A percentile compares a stretch with the other conserved stretches of the same genome.
Conservation (phyloP, 352 stramenopile species). For the Phytophthora brassicae region DNA sequence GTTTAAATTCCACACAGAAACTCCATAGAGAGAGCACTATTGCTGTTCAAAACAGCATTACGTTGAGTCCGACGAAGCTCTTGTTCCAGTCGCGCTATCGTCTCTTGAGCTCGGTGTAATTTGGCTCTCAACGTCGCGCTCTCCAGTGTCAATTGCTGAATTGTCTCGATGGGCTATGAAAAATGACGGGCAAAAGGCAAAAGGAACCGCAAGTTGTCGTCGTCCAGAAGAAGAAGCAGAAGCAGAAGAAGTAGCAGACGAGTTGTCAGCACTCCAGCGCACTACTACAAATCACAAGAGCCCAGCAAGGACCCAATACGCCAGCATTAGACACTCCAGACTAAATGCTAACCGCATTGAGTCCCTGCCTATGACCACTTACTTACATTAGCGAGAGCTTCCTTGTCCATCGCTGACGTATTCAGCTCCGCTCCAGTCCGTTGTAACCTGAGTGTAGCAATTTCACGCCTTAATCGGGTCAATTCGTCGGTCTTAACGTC, state of each 20-base stretch:
- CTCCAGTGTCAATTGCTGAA: constrained; percentile 53
- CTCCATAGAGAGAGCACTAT: constrained; percentile 44
- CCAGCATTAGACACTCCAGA: constrained; percentile 31
- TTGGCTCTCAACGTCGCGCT: constrained; percentile 45
- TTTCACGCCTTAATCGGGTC: constrained; percentile 41
- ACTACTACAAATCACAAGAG: constrained; percentile 37
- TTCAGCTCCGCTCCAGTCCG: constrained; percentile 19
- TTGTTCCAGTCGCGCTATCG: constrained; percentile 55
- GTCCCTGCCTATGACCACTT: constrained; percentile 32
- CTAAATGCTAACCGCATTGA: constrained; percentile 33
- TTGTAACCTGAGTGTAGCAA: constrained; percentile 32
- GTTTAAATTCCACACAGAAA: constrained; percentile 69
- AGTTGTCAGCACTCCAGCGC: constrained; percentile 41
- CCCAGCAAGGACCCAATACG: constrained; percentile 33
- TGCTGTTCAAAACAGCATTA: constrained; percentile 44
- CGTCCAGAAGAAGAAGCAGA: constrained; percentile 33
- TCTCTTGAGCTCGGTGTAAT: constrained; percentile 55
- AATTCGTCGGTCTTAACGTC: constrained; percentile 46
- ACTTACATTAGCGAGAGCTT: constrained; percentile 44
- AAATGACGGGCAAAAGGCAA: constrained; percentile 35
- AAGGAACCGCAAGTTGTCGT: constrained; percentile 32
- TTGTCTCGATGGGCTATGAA: constrained; percentile 45
- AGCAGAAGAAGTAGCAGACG: constrained; percentile 38
- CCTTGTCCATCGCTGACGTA: constrained; percentile 29
- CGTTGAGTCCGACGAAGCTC: constrained; percentile 54